These are phyloP conservation scores for Aspergillus hiratsukae DNA, from an alignment of 2,329 filamentous ascomycete genomes.

Conservation along the genomic window DNA sequence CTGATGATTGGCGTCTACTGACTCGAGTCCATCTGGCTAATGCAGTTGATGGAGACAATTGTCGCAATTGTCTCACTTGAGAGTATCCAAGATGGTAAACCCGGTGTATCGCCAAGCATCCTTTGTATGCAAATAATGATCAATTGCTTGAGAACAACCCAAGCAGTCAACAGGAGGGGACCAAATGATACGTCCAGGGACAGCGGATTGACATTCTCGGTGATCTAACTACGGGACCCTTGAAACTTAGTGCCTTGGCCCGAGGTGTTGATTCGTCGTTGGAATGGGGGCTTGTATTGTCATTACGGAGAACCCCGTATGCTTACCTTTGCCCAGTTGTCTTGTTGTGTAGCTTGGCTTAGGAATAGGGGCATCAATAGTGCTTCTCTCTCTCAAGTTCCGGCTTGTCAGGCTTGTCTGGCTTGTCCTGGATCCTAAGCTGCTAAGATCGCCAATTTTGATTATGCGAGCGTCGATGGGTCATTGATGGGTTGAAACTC, in stretches of 20 bases:
- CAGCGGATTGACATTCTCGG: not conserved
- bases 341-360: too few relatives aligned
- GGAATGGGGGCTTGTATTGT: not conserved
- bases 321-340: too few relatives aligned
- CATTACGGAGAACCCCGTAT: not conserved
- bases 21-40: not conserved
- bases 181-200: not conserved
- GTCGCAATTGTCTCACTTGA: not conserved
- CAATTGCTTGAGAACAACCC: not conserved
- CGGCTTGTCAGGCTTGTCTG: not conserved
- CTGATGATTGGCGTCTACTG: not conserved
- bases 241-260: not conserved
- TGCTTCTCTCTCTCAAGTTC: not conserved
- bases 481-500: too few relatives aligned
- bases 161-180: not conserved
- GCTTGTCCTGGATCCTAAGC: too few relatives aligned
- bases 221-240: not conserved
- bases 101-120: not conserved
- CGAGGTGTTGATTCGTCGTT: not conserved
- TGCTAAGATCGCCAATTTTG: not conserved
- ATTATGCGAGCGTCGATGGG: not conserved
- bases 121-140: not conserved
- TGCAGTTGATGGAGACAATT: not conserved
- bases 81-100: not conserved
- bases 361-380: not conserved